These are phyloP conservation scores for Phragmites australis DNA, from an alignment of 176 grass and related monocot genomes.

Conservation along the genomic window DNA sequence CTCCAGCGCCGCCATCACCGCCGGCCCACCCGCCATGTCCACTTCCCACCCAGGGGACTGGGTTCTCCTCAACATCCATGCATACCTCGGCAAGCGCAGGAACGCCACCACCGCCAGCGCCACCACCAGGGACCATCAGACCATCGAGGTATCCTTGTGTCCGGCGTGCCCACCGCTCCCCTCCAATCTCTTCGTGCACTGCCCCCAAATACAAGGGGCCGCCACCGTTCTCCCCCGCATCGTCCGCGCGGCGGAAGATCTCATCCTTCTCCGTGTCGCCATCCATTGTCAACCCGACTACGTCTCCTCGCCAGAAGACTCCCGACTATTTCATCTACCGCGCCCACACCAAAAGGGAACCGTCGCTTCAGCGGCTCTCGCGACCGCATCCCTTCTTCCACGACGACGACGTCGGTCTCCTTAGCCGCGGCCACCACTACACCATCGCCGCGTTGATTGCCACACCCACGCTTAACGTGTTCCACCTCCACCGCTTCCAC, in stretches of 20 bases:
- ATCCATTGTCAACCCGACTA: too few species aligned
- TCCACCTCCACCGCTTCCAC: not conserved
- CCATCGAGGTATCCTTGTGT: constrained; percentile 6
- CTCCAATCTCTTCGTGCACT: not conserved
- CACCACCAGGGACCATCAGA: not conserved
- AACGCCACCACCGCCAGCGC: constrained; percentile 52
- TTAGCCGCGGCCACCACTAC: not conserved
- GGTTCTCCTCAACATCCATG: not conserved
- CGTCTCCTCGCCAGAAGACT: not conserved
- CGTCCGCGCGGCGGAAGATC: not conserved
- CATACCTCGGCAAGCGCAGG: constrained; percentile 36
- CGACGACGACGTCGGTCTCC: not conserved
- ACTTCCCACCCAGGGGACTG: not conserved
- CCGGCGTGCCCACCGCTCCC: not conserved
- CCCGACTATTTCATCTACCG: not conserved
- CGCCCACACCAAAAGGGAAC: not conserved
- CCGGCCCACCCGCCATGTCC: not conserved
- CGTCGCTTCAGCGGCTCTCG: not conserved
- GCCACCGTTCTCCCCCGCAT: not conserved
- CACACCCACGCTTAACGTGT: not conserved
- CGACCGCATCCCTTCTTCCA: not conserved
- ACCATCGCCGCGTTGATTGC: not conserved
- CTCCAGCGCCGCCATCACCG: too few species aligned
- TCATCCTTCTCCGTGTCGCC: not conserved
- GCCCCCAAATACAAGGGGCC: not conserved